These are phyloP conservation scores for Colletotrichum tanaceti DNA, from an alignment of 2,329 filamentous ascomycete genomes.

Conservation along the genomic window DNA sequence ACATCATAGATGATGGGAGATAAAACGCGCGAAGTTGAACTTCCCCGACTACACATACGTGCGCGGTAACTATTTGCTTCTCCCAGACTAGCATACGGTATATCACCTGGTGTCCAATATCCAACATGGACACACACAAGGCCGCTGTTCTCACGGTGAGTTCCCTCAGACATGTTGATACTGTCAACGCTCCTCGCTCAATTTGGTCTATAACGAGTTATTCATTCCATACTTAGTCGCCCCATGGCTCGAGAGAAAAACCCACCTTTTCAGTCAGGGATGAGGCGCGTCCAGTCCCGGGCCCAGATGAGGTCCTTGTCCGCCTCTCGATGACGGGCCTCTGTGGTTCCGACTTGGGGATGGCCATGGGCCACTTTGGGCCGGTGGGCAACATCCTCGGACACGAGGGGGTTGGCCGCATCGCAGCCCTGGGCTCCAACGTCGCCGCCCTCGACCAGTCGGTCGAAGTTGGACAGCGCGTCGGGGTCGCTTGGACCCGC, in stretches of 20 bases:
- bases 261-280: slow-evolving; percentile 26
- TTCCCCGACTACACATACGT: not conserved
- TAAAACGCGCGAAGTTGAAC: too few relatives aligned
- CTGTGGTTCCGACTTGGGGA: slow-evolving; percentile 54
- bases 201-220: not conserved
- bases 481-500: slow-evolving; percentile 55
- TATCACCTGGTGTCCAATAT: too few relatives aligned
- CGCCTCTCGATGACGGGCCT: slow-evolving; percentile 51
- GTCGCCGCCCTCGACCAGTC: slow-evolving; percentile 44
- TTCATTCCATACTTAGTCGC: slow-evolving; percentile 5
- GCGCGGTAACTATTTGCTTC: not conserved
- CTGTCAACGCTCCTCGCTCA: not conserved
- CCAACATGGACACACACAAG: slow-evolving; percentile 8
- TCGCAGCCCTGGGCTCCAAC: slow-evolving; percentile 52
- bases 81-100: not conserved
- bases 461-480: slow-evolving; percentile 49
- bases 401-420: slow-evolving; percentile 58
- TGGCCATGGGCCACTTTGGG: slow-evolving; percentile 53
- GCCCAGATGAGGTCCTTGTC: slow-evolving; percentile 48
- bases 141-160: slow-evolving; percentile 7
- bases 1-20: not conserved
- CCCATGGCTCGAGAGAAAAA: not conserved
- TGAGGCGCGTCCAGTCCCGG: slow-evolving; percentile 25
- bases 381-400: slow-evolving; percentile 52
- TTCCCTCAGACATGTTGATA: not conserved